Percentiles rank a stretch among this genome's conserved stretches.
Evolutionary conservation across 768 basidiomycete genomes (phyloP).

Genomic region (Pulveroboletus sp.): DNA sequence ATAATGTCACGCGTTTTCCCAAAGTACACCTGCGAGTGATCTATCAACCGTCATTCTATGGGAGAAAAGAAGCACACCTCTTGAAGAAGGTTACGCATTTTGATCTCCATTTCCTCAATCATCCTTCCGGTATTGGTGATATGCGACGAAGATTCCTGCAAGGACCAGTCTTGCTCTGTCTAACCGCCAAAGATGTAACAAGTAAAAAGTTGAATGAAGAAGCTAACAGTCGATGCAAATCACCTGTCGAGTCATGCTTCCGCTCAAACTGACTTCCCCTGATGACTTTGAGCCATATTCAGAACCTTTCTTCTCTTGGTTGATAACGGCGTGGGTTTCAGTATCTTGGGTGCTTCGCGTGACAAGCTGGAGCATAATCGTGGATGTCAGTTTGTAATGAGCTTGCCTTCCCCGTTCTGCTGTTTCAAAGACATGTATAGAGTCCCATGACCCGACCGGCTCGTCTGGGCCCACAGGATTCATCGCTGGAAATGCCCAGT

Average conservation of each 20-base stretch:
- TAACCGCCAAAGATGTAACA: constrained; percentile 29
- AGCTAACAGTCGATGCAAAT: constrained; percentile 25
- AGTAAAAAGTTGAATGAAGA: constrained; percentile 9
- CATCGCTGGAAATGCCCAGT: constrained; percentile 47
- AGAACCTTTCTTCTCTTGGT: constrained; percentile 34
- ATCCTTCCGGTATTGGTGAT: constrained; percentile 92
- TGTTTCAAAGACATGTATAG: constrained; percentile 96
- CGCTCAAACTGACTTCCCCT: constrained; percentile 83
- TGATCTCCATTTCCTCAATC: constrained; percentile 99
- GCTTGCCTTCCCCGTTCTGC: constrained; percentile 90
- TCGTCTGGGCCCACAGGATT: constrained; percentile 52
- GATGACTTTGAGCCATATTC: constrained; percentile 55
- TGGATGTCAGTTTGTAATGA: constrained; percentile 96
- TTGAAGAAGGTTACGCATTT: constrained; percentile 94
- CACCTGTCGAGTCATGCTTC: constrained; percentile 97
- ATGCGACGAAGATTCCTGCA: constrained; percentile 80
- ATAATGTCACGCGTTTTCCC: constrained; percentile 96
- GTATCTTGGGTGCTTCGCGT: constrained; percentile 42
- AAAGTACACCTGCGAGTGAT: constrained; percentile 73
- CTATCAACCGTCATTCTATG: constrained; percentile 8
- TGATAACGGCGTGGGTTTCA: constrained; percentile 12
- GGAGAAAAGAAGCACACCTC: constrained; percentile 48
- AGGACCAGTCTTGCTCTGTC: constrained; percentile 84
- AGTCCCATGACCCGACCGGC: constrained; percentile 92
- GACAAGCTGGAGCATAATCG: constrained; percentile 91